A percentile compares a stretch with the other conserved stretches of the same genome.
Evolutionary conservation across 768 basidiomycete genomes (phyloP).

Genomic region (Coprinellus micaceus): DNA sequence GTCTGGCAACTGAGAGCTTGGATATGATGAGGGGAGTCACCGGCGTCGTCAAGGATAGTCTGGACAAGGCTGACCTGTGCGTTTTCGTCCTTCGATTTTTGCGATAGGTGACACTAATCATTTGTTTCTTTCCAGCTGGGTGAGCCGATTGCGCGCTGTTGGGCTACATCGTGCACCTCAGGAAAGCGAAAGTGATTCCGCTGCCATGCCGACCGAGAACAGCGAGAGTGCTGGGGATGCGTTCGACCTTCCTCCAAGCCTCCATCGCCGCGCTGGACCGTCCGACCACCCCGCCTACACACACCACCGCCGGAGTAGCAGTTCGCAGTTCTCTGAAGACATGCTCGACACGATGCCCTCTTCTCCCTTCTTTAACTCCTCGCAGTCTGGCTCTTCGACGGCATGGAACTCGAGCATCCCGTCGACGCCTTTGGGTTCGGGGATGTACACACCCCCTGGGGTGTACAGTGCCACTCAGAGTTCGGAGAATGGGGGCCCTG

Average conservation of each 20-base stretch:
- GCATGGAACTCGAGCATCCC: slow-evolving; percentile 33
- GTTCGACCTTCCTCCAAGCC: neutral
- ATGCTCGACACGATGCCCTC: slow-evolving; percentile 18
- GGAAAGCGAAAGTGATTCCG: slow-evolving; percentile 20
- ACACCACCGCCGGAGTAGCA: slow-evolving; percentile 20
- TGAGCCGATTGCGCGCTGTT: slow-evolving; percentile 72
- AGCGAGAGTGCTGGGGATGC: slow-evolving; percentile 1
- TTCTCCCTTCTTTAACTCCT: slow-evolving; percentile 24
- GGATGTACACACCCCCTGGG: slow-evolving; percentile 4
- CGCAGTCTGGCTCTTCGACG: slow-evolving; percentile 21
- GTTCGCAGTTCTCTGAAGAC: slow-evolving; percentile 19
- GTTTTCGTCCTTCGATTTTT: slow-evolving; percentile 26
- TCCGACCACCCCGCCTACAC: slow-evolving; percentile 1
- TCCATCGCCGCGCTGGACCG: neutral
- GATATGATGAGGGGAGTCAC: slow-evolving; percentile 91
- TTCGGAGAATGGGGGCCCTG: neutral
- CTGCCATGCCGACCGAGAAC: neutral
- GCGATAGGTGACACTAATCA: slow-evolving; percentile 7
- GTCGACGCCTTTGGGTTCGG: slow-evolving; percentile 28
- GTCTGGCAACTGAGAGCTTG: slow-evolving; percentile 84
- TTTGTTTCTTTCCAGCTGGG: slow-evolving; percentile 54
- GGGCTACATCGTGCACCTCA: slow-evolving; percentile 59
- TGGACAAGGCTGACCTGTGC: slow-evolving; percentile 84
- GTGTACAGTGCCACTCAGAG: neutral
- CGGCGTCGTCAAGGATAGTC: slow-evolving; percentile 80